These are phyloP conservation scores for Colletotrichum lindemuthianum DNA, from an alignment of 2,329 filamentous ascomycete genomes.

Conservation along the genomic window DNA sequence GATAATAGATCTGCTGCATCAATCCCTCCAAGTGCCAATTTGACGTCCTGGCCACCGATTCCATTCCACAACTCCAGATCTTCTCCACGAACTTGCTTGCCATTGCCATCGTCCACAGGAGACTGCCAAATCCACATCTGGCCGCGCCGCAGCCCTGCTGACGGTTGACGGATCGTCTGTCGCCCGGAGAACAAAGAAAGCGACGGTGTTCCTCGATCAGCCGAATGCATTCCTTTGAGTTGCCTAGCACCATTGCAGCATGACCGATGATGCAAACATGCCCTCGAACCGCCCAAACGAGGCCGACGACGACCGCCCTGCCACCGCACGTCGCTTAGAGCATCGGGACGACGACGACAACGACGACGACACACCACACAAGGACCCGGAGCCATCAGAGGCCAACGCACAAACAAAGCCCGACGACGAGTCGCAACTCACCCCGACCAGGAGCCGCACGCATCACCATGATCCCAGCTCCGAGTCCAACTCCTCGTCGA, in stretches of 20 bases:
- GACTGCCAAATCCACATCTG: too few species aligned
- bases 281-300: constrained; percentile 37
- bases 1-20: too few species aligned
- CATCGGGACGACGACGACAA: constrained; percentile 16
- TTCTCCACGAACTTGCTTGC: too few species aligned
- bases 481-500: constrained; percentile 8
- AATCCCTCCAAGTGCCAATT: too few species aligned
- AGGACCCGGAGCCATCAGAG: constrained; percentile 24
- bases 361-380: constrained; percentile 33
- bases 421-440: constrained; percentile 22
- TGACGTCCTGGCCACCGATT: too few species aligned
- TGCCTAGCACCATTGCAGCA: constrained; percentile 40
- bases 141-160: too few species aligned
- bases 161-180: neutral
- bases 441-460: constrained; percentile 14
- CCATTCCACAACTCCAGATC: too few species aligned
- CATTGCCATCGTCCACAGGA: too few species aligned
- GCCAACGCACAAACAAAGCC: constrained; percentile 3
- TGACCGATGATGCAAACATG: constrained; percentile 47
- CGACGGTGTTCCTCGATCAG: constrained; percentile 5
- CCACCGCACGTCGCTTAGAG: constrained; percentile 36
- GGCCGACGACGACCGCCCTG: constrained; percentile 36
- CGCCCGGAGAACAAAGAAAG: constrained; percentile 16
- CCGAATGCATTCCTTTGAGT: constrained; percentile 33
- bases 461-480: neutral